Conservation (phyloP, 139 green algal genomes). For the Volvox reticuliferus region DNA sequence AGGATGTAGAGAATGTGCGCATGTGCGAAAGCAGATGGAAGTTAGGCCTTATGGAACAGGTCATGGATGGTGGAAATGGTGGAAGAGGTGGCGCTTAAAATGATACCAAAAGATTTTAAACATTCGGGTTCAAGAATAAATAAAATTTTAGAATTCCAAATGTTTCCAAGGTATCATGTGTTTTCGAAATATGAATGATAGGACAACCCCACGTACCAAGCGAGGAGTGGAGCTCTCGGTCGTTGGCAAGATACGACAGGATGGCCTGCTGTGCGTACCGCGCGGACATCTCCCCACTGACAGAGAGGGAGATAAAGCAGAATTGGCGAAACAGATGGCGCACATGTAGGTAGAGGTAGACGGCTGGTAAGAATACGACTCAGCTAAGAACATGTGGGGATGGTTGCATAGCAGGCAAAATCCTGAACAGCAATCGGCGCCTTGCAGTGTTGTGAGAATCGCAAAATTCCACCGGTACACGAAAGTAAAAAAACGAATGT, state of each 20-base stretch:
- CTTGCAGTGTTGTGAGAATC: too few relatives aligned
- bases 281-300: background rate
- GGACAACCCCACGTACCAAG: background rate
- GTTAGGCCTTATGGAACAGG: background rate
- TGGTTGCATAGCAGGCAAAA: too few relatives aligned
- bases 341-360: background rate
- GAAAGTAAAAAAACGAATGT: too few relatives aligned
- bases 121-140: too few relatives aligned
- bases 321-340: background rate
- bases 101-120: too few relatives aligned
- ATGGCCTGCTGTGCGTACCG: constrained; percentile 24
- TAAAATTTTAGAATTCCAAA: too few relatives aligned
- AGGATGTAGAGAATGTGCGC: background rate
- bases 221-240: background rate
- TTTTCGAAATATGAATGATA: too few relatives aligned
- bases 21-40: background rate
- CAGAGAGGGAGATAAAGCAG: background rate
- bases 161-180: too few relatives aligned
- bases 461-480: too few relatives aligned
- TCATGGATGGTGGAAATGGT: background rate
- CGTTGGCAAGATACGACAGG: background rate
- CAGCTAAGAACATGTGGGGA: background rate
- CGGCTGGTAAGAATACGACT: background rate
- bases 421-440: too few relatives aligned
- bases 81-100: too few relatives aligned